A percentile compares a stretch with the other conserved stretches of the same genome.
These are phyloP conservation scores for Pseudozyma hubeiensis DNA, from an alignment of 1,284 basidiomycete species.

Conservation along the genomic window DNA sequence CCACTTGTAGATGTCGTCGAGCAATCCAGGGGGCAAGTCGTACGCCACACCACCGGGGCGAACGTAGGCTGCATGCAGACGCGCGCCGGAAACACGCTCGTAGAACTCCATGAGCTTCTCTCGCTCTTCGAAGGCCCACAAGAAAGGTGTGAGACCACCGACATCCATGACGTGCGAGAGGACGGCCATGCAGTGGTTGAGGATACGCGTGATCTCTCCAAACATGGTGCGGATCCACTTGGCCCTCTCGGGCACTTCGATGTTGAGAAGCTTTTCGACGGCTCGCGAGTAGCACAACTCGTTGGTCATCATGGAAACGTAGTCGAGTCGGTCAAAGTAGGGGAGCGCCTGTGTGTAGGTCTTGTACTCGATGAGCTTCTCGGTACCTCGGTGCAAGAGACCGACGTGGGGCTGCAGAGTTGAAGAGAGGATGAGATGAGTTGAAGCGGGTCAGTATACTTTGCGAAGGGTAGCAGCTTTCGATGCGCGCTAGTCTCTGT, in stretches of 20 bases:
- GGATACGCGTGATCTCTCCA: constrained; percentile 93
- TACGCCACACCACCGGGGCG: constrained; percentile 98
- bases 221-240: constrained; percentile 99
- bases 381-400: constrained; percentile 94
- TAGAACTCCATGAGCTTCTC: constrained; percentile 99
- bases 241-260: constrained; percentile 96
- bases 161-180: constrained; percentile 82
- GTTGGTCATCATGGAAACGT: constrained; percentile 85
- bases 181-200: constrained; percentile 98
- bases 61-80: constrained; percentile 96
- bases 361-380: constrained; percentile 99
- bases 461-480: not conserved
- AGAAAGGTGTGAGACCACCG: constrained; percentile 96
- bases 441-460: constrained; percentile 61
- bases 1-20: constrained; percentile 98
- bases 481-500: too few relatives aligned
- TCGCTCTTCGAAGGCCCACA: constrained; percentile 99
- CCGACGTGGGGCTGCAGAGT: constrained; percentile 81
- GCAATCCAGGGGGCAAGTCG: constrained; percentile 92
- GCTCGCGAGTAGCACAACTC: constrained; percentile 91
- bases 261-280: constrained; percentile 97
- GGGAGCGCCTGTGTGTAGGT: constrained; percentile 98
- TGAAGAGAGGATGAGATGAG: not conserved
- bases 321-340: constrained; percentile 98
- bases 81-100: constrained; percentile 97